A percentile compares a stretch with the other conserved stretches of the same genome.
phyloP scores from a whole-genome alignment of 1,284 basidiomycete species.

The Clitocybe nebularis region DNA sequence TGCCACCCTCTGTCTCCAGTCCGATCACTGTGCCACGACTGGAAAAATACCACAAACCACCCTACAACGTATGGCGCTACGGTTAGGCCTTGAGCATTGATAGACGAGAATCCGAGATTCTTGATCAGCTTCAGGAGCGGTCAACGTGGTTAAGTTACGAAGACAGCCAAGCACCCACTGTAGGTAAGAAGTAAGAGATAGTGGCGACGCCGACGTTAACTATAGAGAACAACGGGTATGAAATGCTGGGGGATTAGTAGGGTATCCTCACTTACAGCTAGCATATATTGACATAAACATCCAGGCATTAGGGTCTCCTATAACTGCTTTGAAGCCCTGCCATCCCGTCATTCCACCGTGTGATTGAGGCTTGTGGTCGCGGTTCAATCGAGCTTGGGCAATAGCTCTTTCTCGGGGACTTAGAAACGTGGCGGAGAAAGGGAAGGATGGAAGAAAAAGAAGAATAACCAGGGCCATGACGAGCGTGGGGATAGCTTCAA shows the following conservation, averaged over 20 bases:
- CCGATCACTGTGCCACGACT: conserved; percentile 46
- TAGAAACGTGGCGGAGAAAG: conserved; percentile 35
- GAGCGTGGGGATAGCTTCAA: conserved; percentile 50
- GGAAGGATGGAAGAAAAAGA: conserved; percentile 42
- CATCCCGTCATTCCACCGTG: conserved; percentile 55
- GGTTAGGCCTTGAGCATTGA: conserved; percentile 52
- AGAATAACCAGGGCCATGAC: conserved; percentile 44
- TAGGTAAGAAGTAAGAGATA: conserved; percentile 52
- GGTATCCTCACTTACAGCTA: conserved; percentile 36
- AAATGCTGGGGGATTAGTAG: conserved; percentile 1
- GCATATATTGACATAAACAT: conserved; percentile 47
- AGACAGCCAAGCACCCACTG: conserved; percentile 27
- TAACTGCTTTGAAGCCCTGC: conserved; percentile 47
- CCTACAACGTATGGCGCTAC: conserved; percentile 52
- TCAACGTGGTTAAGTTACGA: background rate
- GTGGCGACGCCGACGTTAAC: conserved; percentile 56
- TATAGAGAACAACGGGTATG: conserved; percentile 20
- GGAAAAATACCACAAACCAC: conserved; percentile 48
- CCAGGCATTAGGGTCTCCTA: conserved; percentile 48
- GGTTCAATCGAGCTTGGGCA: conserved; percentile 49
- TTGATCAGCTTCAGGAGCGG: conserved; percentile 40
- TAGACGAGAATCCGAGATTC: conserved; percentile 48
- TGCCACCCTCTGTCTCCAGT: conserved; percentile 48
- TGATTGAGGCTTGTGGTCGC: conserved; percentile 51
- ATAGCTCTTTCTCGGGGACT: conserved; percentile 47